Conservation (phyloP, 306 rosid species). For the Astragalus membranaceus region DNA sequence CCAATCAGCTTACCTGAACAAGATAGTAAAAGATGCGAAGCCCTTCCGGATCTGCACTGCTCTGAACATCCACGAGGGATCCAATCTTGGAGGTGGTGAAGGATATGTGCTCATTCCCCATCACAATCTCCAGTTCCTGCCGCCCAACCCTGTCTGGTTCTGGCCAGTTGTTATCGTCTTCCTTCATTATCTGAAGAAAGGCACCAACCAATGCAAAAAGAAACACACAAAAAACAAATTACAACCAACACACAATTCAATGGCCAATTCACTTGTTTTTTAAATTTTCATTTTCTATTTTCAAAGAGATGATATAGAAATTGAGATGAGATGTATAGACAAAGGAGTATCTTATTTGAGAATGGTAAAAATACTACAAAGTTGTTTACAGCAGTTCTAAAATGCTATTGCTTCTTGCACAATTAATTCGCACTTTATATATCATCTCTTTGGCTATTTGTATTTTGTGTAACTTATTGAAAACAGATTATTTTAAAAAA, state of each 20-base stretch:
- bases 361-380: too few species aligned
- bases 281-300: too few species aligned
- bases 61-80: conserved; percentile 92
- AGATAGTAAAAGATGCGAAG: conserved; percentile 97
- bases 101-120: conserved; percentile 96
- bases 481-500: too few species aligned
- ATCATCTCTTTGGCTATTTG: too few species aligned
- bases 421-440: too few species aligned
- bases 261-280: too few species aligned
- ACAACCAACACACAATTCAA: background rate
- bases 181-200: conserved; percentile 71
- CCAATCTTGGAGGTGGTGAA: conserved; percentile 97
- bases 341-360: too few species aligned
- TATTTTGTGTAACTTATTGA: too few species aligned
- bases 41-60: conserved; percentile 99
- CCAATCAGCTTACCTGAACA: conserved; percentile 65
- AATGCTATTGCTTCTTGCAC: too few species aligned
- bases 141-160: conserved; percentile 95
- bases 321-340: too few species aligned
- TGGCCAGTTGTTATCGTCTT: conserved; percentile 97
- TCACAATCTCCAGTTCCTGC: conserved; percentile 96
- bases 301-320: too few species aligned
- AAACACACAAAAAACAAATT: background rate
- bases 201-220: background rate
- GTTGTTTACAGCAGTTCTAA: too few species aligned